Evolutionary conservation across 2,329 filamentous ascomycete species (phyloP).

Genomic region (Sclerotinia sclerotiorum): DNA sequence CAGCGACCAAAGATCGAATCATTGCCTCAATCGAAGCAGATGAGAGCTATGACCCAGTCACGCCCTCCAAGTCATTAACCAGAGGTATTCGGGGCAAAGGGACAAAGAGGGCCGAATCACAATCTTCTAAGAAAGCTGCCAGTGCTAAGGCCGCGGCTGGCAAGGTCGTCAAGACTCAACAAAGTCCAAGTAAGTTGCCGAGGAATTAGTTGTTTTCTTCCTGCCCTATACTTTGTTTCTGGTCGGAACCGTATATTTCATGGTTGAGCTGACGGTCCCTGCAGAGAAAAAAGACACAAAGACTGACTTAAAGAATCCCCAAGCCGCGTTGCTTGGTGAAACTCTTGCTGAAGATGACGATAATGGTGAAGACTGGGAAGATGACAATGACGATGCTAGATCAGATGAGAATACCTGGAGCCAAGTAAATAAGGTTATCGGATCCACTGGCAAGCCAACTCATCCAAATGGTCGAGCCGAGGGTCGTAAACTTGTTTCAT

Average conservation of each 20-base stretch:
- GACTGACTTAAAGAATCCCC: neutral
- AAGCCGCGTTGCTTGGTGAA: neutral
- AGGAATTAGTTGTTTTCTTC: neutral
- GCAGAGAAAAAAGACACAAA: neutral
- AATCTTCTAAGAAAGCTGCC: neutral
- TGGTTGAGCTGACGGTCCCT: neutral
- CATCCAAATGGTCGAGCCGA: conserved; percentile 40
- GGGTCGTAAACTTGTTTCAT: conserved; percentile 46
- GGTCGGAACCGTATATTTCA: neutral
- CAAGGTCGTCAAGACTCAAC: neutral
- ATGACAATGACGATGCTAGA: neutral
- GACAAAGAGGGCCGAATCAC: neutral
- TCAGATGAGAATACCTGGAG: neutral
- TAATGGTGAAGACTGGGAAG: neutral
- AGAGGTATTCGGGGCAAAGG: neutral
- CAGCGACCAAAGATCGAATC: neutral
- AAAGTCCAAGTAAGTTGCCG: neutral
- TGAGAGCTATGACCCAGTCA: neutral
- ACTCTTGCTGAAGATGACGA: neutral
- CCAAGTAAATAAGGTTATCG: neutral
- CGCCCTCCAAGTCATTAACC: neutral
- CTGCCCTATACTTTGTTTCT: neutral
- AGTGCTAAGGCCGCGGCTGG: neutral
- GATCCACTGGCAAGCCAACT: neutral
- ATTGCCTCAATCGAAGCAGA: neutral